Conservation (phyloP, 2,329 filamentous ascomycete genomes). For the Polytolypa hystricis region DNA sequence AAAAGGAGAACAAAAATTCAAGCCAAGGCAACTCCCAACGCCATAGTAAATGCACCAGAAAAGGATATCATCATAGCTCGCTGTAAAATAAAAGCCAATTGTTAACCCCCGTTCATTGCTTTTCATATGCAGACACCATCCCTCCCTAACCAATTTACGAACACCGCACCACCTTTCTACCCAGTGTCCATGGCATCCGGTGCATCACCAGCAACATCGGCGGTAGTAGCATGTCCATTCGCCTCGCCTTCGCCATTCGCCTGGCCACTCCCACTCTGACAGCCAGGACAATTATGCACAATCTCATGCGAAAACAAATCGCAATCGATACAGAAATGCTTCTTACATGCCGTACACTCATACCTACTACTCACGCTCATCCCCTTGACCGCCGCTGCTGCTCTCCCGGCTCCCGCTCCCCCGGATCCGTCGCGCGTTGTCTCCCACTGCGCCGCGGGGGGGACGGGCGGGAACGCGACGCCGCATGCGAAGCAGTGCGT, state of each 20-base stretch:
- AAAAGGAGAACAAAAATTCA: too few species aligned
- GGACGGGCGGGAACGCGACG: constrained; percentile 52
- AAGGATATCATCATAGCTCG: too few species aligned
- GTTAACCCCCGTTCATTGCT: too few species aligned
- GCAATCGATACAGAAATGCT: constrained; percentile 97
- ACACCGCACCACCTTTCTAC: too few species aligned
- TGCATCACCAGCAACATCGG: neutral
- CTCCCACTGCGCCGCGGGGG: constrained; percentile 28
- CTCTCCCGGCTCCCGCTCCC: too few species aligned
- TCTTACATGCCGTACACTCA: constrained; percentile 72
- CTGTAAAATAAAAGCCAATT: too few species aligned
- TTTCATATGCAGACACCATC: too few species aligned
- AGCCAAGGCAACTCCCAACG: too few species aligned
- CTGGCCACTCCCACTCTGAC: constrained; percentile 41
- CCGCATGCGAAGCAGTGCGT: constrained; percentile 70
- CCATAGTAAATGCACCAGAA: too few species aligned
- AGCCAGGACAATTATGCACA: constrained; percentile 91
- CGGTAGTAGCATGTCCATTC: constrained; percentile 2
- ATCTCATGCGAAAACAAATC: constrained; percentile 92
- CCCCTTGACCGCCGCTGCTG: constrained; percentile 47
- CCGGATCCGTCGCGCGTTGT: constrained; percentile 5
- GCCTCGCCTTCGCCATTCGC: constrained; percentile 2
- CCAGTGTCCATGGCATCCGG: constrained; percentile 12
- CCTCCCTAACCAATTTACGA: too few species aligned
- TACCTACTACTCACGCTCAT: constrained; percentile 82